A percentile compares a stretch with the other conserved stretches of the same genome.
Evolutionary conservation across 2,329 filamentous ascomycete species (phyloP).

Genomic region (Microdochium bolleyi): DNA sequence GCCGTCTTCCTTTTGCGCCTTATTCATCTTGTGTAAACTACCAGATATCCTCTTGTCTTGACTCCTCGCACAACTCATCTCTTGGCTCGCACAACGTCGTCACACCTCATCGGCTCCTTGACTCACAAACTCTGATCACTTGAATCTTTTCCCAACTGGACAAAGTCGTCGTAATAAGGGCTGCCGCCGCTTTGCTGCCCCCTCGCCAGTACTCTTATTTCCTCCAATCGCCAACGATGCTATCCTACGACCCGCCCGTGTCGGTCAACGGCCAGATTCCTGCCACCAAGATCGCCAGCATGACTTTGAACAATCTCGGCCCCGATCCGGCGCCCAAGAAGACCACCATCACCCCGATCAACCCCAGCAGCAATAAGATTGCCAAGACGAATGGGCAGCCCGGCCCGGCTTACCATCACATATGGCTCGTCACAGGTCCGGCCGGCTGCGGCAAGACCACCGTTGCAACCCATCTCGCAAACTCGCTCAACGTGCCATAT

Average conservation of each 20-base stretch:
- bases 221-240: conserved; percentile 25
- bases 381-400: conserved; percentile 14
- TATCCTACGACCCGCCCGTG: conserved; percentile 41
- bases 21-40: no score
- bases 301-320: conserved; percentile 18
- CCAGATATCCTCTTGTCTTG: not conserved
- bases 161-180: not conserved
- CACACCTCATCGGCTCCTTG: not conserved
- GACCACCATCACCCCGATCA: conserved; percentile 18
- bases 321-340: conserved; percentile 18
- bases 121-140: not conserved
- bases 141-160: not conserved
- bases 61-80: not conserved
- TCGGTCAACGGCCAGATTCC: conserved; percentile 30
- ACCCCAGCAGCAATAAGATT: conserved; percentile 17
- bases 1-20: no score
- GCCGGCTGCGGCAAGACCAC: conserved; percentile 76
- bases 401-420: conserved; percentile 48
- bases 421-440: conserved; percentile 74
- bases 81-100: not conserved
- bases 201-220: not conserved
- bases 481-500: conserved; percentile 57
- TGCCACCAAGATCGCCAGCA: conserved; percentile 16
- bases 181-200: not conserved
- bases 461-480: conserved; percentile 57